Base-by-base conservation (phyloP, 2,329 filamentous ascomycete genomes). In the Phoma sp. region DNA sequence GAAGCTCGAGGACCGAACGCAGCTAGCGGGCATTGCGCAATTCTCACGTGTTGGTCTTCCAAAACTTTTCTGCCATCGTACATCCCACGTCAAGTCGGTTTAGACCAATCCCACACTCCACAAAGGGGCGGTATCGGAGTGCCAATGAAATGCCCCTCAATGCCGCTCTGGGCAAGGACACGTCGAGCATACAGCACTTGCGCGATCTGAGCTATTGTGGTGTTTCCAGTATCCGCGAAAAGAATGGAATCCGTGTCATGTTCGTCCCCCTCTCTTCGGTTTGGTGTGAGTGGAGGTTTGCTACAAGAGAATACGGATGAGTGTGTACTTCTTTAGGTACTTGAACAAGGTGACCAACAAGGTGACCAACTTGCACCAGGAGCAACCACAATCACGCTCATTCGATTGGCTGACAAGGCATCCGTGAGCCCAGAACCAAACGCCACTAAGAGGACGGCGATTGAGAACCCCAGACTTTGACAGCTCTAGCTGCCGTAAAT, bases 21-120 rank as follows among this genome's bases (percentile, higher is more conserved):
- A 65, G 67, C 54, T 69, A 67, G 69, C 68, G 69, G 45, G 61
- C 58, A 72, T 72, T 67, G 66, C 70, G 70, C 67, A 65, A 71
- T 72, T 48, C 61, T 68, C 67, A 65, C 63, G 56, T 65, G 60
- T 59, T 59, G 50, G 42, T 56, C 56, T 52, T 50, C 56, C 65
- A 59, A 32, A 61, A 60, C 42, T 64, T 66, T 71, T 72, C 60
- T 65, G 62, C 62, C 66, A 58, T 46, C 34, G 57, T 37, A 36
- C 42, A 57, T 53, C 51, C 59, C 60, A 60, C 59, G 46, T 61
- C 48, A 18, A 51, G 25, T 18, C 12, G 1, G 30, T 32, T 26
- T 30, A 57, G 48, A 28, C 67, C 63, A 71, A 70, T 71, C 59
- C 53, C 14, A n/a, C 30, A 28, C 40, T 42, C 39, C 23, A 43